Evolutionary conservation across 1,284 basidiomycete species (phyloP).

Genomic region (Microbotryomycetes sp.): DNA sequence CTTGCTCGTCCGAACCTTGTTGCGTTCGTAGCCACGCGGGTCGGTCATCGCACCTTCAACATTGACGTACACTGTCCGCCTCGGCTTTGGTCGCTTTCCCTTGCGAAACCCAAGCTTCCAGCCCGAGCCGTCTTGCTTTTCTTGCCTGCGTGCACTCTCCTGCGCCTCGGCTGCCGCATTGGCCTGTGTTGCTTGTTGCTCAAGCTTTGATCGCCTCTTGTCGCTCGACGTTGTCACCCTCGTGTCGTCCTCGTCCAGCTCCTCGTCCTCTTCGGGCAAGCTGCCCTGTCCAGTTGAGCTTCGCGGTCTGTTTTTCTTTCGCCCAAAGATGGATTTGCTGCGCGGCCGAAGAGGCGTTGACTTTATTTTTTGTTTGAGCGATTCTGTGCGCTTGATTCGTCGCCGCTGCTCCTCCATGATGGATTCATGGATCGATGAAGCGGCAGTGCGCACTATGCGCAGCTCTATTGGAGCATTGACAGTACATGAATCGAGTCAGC

Average conservation of each 20-base stretch:
- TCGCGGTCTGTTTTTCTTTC: conserved; percentile 21
- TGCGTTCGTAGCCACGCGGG: conserved; percentile 71
- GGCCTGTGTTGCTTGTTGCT: conserved; percentile 22
- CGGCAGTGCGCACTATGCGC: conserved; percentile 78
- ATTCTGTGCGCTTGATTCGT: conserved; percentile 45
- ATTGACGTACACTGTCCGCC: conserved; percentile 78
- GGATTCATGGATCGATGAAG: conserved; percentile 78
- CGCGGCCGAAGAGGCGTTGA: conserved; percentile 26
- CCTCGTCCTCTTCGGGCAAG: conserved; percentile 4
- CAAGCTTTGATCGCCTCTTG: conserved; percentile 18
- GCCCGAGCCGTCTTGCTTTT: conserved; percentile 15
- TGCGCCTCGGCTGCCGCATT: conserved; percentile 24
- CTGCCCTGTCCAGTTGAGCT: conserved; percentile 1
- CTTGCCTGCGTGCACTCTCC: conserved; percentile 23
- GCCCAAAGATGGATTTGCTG: conserved; percentile 26
- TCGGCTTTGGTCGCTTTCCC: conserved; percentile 32
- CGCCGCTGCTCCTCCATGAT: conserved; percentile 63
- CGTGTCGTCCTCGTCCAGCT: neutral
- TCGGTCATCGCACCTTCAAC: conserved; percentile 65
- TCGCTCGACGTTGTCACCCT: conserved; percentile 1
- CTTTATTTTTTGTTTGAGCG: conserved; percentile 7
- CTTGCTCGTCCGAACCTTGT: conserved; percentile 92
- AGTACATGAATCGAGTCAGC: no score
- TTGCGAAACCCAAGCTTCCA: conserved; percentile 6
- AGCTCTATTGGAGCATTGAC: no score